Conservation (phyloP, 441 rosid genomes). For the Raphanus hybrid region DNA sequence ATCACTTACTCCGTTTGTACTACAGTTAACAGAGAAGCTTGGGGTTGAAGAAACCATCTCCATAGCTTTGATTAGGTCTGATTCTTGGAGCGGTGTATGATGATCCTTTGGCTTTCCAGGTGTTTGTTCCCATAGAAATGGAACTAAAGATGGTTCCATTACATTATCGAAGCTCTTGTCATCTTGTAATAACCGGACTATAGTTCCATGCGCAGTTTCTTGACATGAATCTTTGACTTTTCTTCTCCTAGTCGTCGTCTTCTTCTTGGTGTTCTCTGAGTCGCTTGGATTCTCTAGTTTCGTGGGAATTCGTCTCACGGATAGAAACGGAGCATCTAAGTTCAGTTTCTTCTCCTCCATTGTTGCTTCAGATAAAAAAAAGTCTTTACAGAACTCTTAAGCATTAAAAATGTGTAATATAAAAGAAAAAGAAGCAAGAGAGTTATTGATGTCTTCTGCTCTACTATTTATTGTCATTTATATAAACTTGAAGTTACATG, state of each 20-base stretch:
- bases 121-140: constrained; percentile 78
- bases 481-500: neutral
- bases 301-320: constrained; percentile 67
- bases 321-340: constrained; percentile 71
- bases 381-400: neutral
- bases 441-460: constrained; percentile 19
- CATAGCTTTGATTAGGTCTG: constrained; percentile 49
- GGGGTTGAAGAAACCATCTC: constrained; percentile 61
- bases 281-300: constrained; percentile 38
- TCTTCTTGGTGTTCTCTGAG: constrained; percentile 32
- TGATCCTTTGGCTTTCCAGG: constrained; percentile 65
- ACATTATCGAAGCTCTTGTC: constrained; percentile 33
- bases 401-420: constrained; percentile 16
- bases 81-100: constrained; percentile 26
- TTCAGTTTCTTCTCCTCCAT: constrained; percentile 80
- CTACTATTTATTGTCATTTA: neutral
- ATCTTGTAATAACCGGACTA: constrained; percentile 18
- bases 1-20: constrained; percentile 56
- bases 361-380: constrained; percentile 7
- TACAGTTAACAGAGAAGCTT: constrained; percentile 65
- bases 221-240: constrained; percentile 26
- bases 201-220: constrained; percentile 57
- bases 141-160: constrained; percentile 79
- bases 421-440: constrained; percentile 5
- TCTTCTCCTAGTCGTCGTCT: constrained; percentile 1